These are phyloP conservation scores for Solanum chilense DNA, from an alignment of 257 asterid species.

Conservation along the genomic window DNA sequence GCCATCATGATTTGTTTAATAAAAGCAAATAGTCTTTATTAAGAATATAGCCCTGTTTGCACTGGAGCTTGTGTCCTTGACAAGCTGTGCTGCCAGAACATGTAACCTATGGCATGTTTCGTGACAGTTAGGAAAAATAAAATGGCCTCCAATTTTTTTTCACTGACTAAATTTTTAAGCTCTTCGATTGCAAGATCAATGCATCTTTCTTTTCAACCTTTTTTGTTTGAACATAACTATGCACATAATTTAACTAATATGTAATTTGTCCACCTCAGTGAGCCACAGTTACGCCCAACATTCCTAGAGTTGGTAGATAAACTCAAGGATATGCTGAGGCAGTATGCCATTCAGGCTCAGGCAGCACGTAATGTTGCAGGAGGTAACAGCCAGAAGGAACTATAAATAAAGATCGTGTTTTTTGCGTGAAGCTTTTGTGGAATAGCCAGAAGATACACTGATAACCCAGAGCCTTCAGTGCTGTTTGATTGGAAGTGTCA, in stretches of 20 bases:
- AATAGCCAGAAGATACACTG: neutral
- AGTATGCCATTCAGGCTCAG: constrained; percentile 37
- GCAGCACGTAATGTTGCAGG: constrained; percentile 40
- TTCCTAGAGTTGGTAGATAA: constrained; percentile 70
- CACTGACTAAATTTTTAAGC: neutral
- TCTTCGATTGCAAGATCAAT: neutral
- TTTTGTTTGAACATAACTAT: neutral
- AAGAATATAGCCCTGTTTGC: neutral
- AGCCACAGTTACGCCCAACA: constrained; percentile 62
- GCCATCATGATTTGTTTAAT: neutral
- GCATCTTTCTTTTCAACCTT: neutral
- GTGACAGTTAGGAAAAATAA: neutral
- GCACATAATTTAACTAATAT: neutral
- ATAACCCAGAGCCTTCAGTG: neutral
- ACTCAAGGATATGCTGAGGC: constrained; percentile 60
- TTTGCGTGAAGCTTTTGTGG: neutral
- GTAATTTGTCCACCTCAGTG: constrained; percentile 33
- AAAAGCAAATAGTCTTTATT: neutral
- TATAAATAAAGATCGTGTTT: constrained; percentile 6
- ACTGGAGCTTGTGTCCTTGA: neutral
- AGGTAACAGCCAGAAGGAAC: constrained; percentile 34
- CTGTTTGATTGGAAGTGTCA: neutral
- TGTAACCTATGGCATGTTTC: neutral
- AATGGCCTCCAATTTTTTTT: neutral
- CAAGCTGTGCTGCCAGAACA: neutral